Percentiles rank a stretch among this genome's conserved stretches.
These are phyloP conservation scores for Didymella exigua DNA, from an alignment of 2,329 filamentous ascomycete genomes.

Conservation along the genomic window DNA sequence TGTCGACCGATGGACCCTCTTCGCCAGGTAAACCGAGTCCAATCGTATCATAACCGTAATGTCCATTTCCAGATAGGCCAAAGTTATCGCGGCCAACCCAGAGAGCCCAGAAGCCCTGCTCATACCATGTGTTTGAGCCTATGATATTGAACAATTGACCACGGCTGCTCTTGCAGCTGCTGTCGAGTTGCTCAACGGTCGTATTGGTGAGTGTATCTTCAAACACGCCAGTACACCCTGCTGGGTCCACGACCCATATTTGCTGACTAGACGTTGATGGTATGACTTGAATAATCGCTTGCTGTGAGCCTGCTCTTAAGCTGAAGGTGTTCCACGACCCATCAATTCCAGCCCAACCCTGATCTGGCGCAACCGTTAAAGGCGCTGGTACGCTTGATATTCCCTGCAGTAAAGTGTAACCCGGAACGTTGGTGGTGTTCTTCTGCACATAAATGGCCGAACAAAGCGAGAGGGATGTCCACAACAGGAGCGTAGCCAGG, in stretches of 20 bases:
- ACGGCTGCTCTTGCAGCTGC: constrained; percentile 59
- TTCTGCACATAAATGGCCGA: constrained; percentile 28
- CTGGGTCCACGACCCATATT: constrained; percentile 66
- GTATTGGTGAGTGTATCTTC: constrained; percentile 56
- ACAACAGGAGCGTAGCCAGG: constrained; percentile 20
- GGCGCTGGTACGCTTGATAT: constrained; percentile 36
- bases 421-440: constrained; percentile 28
- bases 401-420: constrained; percentile 25
- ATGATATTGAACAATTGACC: constrained; percentile 64
- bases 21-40: constrained; percentile 49
- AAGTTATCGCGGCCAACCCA: constrained; percentile 60
- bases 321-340: constrained; percentile 70
- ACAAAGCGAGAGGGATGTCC: constrained; percentile 27
- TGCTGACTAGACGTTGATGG: constrained; percentile 73
- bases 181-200: constrained; percentile 28
- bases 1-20: constrained; percentile 49
- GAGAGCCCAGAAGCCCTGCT: constrained; percentile 65
- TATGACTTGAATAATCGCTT: constrained; percentile 61
- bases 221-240: constrained; percentile 31
- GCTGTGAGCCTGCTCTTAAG: constrained; percentile 62
- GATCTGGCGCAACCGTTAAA: constrained; percentile 43
- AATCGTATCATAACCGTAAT: constrained; percentile 64
- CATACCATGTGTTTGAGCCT: constrained; percentile 63
- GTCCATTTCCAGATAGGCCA: constrained; percentile 65
- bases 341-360: constrained; percentile 48